Evolutionary conservation across 164 flowering plant species (phyloP), one percentile per base, ranked within the genome.

Genomic region (Saururus chinensis): DNA sequence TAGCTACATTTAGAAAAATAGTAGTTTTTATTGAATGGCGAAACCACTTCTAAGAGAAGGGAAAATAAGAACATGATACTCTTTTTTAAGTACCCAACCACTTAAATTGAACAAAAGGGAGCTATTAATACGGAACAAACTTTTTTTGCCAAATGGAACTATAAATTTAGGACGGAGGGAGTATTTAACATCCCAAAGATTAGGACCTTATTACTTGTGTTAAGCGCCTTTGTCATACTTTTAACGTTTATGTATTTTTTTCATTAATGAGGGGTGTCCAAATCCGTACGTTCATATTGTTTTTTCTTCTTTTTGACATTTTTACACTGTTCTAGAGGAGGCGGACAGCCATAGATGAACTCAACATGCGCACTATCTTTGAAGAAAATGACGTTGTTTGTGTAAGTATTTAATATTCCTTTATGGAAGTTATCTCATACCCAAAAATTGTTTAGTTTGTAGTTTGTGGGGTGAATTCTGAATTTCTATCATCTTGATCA

Each of bases 301-400:
- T 60, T 54, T 55, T 35, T 26, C 24, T n/a, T 57, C 19, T 26
- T 19, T 60, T 60, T 26, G 26, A 12, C 11, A 25, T 37, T 24
- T 1, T 54, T 68, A 12, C 56, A 70, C 68, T 70, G 30, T 40
- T 76, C 64, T 71, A 93, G 99, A 87, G 99, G 73, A 82, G 99
- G 49, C 70, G 96, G 63, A 93, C 99, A 62, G 88, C 96, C 51
- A 70, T 83, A 23, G 99, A 95, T 77, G 99, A 95, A 72, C 97
- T 95, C 69, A 95, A 89, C 74, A 95, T 95, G 99, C 89, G 96
- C 45, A 81, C 81, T 66, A 82, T 95, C 68, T 95, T 91, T 77
- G 88, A 76, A 75, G 99, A 95, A 71, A 81, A 81, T 72, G 99
- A 95, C 75, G 89, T 95, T 59, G 61, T 95, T 24, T 95, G 96